A percentile compares a stretch with the other conserved stretches of the same genome.
These are phyloP conservation scores for Ogataea ramenticola DNA, from an alignment of 805 yeast genomes.

Conservation along the genomic window DNA sequence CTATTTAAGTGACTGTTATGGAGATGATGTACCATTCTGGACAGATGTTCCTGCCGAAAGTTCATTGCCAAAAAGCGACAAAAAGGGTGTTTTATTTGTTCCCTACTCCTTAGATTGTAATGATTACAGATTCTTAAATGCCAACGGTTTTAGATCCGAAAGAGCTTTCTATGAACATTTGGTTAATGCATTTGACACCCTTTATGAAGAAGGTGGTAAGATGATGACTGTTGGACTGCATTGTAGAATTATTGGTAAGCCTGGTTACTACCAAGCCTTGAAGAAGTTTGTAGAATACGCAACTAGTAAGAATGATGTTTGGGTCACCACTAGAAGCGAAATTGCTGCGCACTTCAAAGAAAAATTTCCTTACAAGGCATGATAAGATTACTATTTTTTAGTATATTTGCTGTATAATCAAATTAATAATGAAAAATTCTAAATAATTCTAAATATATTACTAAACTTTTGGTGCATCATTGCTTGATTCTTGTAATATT, in stretches of 20 bases:
- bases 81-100: slow-evolving; percentile 20
- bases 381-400: too few relatives aligned
- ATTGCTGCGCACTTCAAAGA: slow-evolving; percentile 23
- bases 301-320: slow-evolving; percentile 25
- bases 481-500: slow-evolving; percentile 5
- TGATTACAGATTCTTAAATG: slow-evolving; percentile 18
- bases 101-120: slow-evolving; percentile 21
- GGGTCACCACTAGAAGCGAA: slow-evolving; percentile 29
- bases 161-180: slow-evolving; percentile 22
- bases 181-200: slow-evolving; percentile 28
- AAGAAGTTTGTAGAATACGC: slow-evolving; percentile 29
- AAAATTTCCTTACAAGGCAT: slow-evolving; percentile 13
- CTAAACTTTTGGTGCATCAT: neutral
- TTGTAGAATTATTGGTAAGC: slow-evolving; percentile 29
- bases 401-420: too few relatives aligned
- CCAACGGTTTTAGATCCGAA: slow-evolving; percentile 19
- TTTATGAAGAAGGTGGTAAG: slow-evolving; percentile 29
- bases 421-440: too few relatives aligned
- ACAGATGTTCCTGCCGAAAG: slow-evolving; percentile 22
- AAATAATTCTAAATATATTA: too few relatives aligned
- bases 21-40: slow-evolving; percentile 32
- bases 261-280: slow-evolving; percentile 28
- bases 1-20: slow-evolving; percentile 29
- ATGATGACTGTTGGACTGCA: slow-evolving; percentile 32
- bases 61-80: slow-evolving; percentile 8